phyloP scores from a whole-genome alignment of 768 basidiomycete species.

The Gyrodon lividus region DNA sequence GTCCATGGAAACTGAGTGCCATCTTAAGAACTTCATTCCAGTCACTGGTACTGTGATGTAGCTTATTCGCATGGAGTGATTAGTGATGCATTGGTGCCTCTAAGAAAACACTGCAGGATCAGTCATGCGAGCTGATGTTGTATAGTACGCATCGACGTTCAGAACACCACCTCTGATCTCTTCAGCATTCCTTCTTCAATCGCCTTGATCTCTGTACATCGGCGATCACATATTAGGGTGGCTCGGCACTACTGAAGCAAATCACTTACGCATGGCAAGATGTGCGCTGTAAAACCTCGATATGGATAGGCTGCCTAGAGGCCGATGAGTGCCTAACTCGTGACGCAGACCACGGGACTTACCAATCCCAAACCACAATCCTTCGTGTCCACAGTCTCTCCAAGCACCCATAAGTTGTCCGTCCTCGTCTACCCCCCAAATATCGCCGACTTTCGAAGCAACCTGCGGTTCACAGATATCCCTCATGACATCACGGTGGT shows the following conservation, averaged over 20 bases:
- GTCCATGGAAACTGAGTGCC: not conserved
- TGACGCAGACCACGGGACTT: not conserved
- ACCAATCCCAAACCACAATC: constrained; percentile 22
- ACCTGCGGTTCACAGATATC: constrained; percentile 46
- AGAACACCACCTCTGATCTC: not conserved
- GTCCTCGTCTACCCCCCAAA: constrained; percentile 61
- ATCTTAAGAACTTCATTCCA: too few relatives aligned
- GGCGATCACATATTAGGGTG: not conserved
- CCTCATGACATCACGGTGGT: constrained; percentile 36
- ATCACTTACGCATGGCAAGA: constrained; percentile 5
- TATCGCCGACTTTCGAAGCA: constrained; percentile 40
- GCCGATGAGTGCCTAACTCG: not conserved
- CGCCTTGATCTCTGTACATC: constrained; percentile 2
- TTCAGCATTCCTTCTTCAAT: constrained; percentile 2
- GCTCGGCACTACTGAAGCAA: not conserved
- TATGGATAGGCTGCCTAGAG: constrained; percentile 4
- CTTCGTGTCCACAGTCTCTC: constrained; percentile 25
- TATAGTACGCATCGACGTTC: not conserved
- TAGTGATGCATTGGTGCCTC: not conserved
- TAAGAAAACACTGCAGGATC: not conserved
- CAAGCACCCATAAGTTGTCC: constrained; percentile 47
- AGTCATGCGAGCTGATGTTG: too few relatives aligned
- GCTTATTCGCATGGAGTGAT: too few relatives aligned
- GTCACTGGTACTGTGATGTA: too few relatives aligned
- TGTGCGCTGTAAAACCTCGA: constrained; percentile 8